Percentiles rank a stretch among this genome's conserved stretches.
Conservation (phyloP, 2,329 filamentous ascomycete genomes). For the Colletotrichum tanaceti region DNA sequence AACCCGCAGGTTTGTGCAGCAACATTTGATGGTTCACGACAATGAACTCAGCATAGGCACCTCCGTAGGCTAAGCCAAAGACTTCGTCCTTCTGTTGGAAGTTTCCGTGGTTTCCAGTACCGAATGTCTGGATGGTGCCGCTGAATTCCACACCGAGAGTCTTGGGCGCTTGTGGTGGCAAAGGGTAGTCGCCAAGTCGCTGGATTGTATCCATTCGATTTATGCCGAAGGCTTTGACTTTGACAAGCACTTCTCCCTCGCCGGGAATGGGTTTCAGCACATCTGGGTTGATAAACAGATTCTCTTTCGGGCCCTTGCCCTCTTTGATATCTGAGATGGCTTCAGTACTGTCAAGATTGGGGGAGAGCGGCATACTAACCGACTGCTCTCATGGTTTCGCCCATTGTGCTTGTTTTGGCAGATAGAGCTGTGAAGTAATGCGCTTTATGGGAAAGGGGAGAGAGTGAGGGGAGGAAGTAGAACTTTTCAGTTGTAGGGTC, state of each 20-base stretch:
- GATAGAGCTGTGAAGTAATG: fast-evolving
- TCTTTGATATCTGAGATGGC: constrained; percentile 64
- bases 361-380: neutral
- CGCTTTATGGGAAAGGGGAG: no score
- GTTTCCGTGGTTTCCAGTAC: constrained; percentile 57
- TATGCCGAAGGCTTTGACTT: constrained; percentile 83
- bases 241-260: constrained; percentile 79
- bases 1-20: constrained; percentile 78
- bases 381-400: neutral
- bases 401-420: neutral
- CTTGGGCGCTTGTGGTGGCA: constrained; percentile 75
- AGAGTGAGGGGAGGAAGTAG: no score
- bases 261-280: constrained; percentile 63
- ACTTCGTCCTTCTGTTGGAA: constrained; percentile 84
- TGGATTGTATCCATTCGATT: constrained; percentile 88
- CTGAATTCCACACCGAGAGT: constrained; percentile 84
- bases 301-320: constrained; percentile 64
- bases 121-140: constrained; percentile 73
- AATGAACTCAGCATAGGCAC: constrained; percentile 89
- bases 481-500: neutral
- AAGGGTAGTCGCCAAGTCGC: constrained; percentile 77
- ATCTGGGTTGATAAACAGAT: constrained; percentile 69
- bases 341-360: neutral
- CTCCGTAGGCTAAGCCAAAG: constrained; percentile 90
- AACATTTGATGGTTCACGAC: constrained; percentile 82